These are phyloP conservation scores for Globisporangium spiculum DNA, from an alignment of 352 stramenopile species.

Conservation along the genomic window DNA sequence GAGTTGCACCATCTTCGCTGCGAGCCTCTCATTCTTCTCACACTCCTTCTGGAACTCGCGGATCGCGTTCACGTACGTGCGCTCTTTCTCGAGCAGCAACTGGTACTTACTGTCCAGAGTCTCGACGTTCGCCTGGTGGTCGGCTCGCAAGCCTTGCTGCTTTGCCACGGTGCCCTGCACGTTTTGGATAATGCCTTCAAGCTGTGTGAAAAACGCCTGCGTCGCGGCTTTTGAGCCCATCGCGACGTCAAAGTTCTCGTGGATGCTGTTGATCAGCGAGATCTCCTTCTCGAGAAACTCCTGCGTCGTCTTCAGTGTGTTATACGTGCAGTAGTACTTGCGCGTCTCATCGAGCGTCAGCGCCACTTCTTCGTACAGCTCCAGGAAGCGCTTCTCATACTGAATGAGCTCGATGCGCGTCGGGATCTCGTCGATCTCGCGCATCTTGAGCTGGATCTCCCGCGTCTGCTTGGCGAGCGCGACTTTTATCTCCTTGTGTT, in stretches of 20 bases:
- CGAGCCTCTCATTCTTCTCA: constrained; percentile 79
- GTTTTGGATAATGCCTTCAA: constrained; percentile 67
- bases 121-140: constrained; percentile 46
- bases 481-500: constrained; percentile 67
- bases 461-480: constrained; percentile 58
- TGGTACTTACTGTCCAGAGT: constrained; percentile 77
- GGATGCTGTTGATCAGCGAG: constrained; percentile 84
- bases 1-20: constrained; percentile 16
- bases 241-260: constrained; percentile 78
- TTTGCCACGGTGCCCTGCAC: constrained; percentile 51
- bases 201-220: constrained; percentile 73
- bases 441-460: constrained; percentile 53
- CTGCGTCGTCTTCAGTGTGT: constrained; percentile 78
- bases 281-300: constrained; percentile 86
- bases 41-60: constrained; percentile 88
- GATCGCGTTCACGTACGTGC: constrained; percentile 82
- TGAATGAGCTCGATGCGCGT: constrained; percentile 86
- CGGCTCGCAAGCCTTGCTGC: constrained; percentile 44
- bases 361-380: constrained; percentile 87
- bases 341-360: constrained; percentile 88
- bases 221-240: constrained; percentile 64
- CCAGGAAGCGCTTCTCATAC: constrained; percentile 88
- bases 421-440: constrained; percentile 83
- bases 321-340: constrained; percentile 89
- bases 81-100: constrained; percentile 70